Percentiles rank a stretch among this genome's conserved stretches.
Conservation (phyloP, 768 basidiomycete genomes). For the Amanita molliuscula region DNA sequence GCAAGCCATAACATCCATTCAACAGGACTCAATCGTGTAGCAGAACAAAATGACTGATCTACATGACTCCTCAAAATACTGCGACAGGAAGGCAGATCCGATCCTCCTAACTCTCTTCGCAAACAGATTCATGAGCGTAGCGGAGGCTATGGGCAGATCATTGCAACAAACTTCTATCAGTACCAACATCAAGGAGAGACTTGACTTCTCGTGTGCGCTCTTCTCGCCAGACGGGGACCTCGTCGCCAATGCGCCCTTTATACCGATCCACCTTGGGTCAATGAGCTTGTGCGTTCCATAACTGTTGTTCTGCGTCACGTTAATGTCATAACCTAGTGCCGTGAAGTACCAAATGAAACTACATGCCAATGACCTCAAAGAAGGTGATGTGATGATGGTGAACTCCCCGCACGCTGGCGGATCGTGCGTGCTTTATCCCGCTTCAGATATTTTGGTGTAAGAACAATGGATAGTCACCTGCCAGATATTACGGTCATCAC, state of each 20-base stretch:
- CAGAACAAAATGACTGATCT: background rate
- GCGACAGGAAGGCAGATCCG: constrained; percentile 55
- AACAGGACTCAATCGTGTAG: background rate
- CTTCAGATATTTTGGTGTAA: constrained; percentile 1
- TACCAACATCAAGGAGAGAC: constrained; percentile 92
- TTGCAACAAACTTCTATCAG: constrained; percentile 86
- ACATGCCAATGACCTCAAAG: constrained; percentile 59
- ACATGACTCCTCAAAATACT: background rate
- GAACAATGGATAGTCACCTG: constrained; percentile 24
- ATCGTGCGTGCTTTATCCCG: constrained; percentile 43
- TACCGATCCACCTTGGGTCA: constrained; percentile 78
- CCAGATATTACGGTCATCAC: constrained; percentile 89
- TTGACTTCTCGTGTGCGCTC: constrained; percentile 92
- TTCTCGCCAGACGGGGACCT: constrained; percentile 93
- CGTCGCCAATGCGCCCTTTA: constrained; percentile 90
- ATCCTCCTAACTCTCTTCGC: constrained; percentile 87
- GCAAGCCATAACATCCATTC: background rate
- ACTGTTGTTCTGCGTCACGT: background rate
- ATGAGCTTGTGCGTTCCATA: constrained; percentile 75
- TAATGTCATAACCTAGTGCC: constrained; percentile 34
- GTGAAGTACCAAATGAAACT: constrained; percentile 86
- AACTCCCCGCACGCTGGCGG: constrained; percentile 87
- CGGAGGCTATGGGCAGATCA: constrained; percentile 90
- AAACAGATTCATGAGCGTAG: constrained; percentile 96
- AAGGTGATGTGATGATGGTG: constrained; percentile 90